These are phyloP conservation scores for Sordaria brevicollis DNA, from an alignment of 495 filamentous ascomycete species.

Conservation along the genomic window DNA sequence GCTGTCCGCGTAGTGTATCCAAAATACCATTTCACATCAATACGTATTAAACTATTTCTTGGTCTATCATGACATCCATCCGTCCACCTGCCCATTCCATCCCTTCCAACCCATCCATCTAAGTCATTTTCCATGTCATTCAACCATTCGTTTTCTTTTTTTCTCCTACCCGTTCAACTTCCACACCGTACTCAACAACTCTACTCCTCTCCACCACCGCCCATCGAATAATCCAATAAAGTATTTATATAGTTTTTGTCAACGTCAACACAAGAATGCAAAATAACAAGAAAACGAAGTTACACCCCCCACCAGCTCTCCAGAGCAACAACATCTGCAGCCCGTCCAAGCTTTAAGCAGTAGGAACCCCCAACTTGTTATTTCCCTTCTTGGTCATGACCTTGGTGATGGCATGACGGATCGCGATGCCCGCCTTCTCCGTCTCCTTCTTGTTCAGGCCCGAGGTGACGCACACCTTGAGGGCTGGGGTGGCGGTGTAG, in stretches of 20 bases:
- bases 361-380: slow-evolving; percentile 22
- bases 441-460: slow-evolving; percentile 88
- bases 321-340: background rate
- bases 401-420: slow-evolving; percentile 91
- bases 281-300: background rate
- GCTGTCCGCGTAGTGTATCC: background rate
- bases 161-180: background rate
- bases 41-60: background rate
- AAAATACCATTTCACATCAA: background rate
- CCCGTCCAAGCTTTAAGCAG: too few relatives aligned
- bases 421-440: slow-evolving; percentile 78
- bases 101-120: background rate
- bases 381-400: slow-evolving; percentile 50
- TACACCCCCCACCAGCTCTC: background rate
- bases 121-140: background rate
- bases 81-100: background rate
- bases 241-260: background rate
- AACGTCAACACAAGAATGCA: background rate
- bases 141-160: background rate
- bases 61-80: background rate
- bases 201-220: background rate
- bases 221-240: background rate
- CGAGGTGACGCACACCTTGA: slow-evolving; percentile 84
- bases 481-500: slow-evolving; percentile 57
- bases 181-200: background rate